phyloP scores from a whole-genome alignment of 140 eudicot genomes.

The Flaveria floridana region DNA sequence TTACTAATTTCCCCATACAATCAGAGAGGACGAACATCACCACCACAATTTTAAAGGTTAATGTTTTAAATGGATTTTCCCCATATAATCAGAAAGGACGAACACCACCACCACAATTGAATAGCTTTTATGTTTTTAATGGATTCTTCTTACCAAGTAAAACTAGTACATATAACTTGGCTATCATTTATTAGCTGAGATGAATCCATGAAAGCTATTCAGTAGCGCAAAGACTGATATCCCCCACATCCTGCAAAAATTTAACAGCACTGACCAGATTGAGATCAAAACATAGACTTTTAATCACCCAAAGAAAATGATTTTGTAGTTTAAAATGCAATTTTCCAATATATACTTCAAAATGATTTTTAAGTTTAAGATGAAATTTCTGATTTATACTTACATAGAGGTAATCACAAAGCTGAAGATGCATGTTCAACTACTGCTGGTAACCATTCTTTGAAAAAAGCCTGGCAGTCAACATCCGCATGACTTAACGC shows the following conservation, averaged over 20 bases:
- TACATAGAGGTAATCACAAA: slow-evolving; percentile 35
- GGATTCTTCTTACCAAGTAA: neutral
- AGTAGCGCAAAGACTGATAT: slow-evolving; percentile 14
- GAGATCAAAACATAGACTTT: neutral
- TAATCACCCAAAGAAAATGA: neutral
- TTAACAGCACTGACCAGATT: neutral
- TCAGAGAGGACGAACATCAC: neutral
- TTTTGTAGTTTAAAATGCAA: too few species aligned
- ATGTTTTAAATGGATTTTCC: neutral
- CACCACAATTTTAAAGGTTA: neutral
- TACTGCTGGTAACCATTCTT: slow-evolving; percentile 64
- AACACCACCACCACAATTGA: too few species aligned
- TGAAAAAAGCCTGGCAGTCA: slow-evolving; percentile 55
- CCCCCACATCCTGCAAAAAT: slow-evolving; percentile 17
- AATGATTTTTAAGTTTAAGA: neutral
- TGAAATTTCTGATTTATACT: slow-evolving; percentile 17
- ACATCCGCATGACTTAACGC: slow-evolving; percentile 70
- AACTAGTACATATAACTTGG: neutral
- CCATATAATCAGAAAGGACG: neutral
- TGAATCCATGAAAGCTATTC: neutral
- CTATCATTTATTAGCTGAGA: neutral
- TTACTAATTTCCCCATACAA: slow-evolving; percentile 11
- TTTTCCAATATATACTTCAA: too few species aligned
- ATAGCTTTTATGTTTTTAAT: too few species aligned
- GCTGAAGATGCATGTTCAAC: slow-evolving; percentile 50